Conservation (phyloP, 1,284 basidiomycete genomes). For the Fomitopsis schrenkii region DNA sequence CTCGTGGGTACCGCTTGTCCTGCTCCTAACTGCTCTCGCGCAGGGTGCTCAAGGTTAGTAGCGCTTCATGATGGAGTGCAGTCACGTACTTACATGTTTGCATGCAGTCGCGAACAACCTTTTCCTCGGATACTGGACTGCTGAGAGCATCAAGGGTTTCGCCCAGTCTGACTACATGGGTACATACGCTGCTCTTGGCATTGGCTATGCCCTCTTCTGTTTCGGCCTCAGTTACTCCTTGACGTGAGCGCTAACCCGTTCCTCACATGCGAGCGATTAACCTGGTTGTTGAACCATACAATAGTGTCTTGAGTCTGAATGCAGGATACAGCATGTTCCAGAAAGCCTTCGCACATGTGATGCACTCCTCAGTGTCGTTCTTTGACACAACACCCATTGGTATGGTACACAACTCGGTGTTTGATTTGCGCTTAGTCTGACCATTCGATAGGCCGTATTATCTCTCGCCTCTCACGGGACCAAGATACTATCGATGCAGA, state of each 20-base stretch:
- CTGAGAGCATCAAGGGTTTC: constrained; percentile 40
- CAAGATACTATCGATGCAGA: constrained; percentile 55
- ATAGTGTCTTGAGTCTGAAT: constrained; percentile 52
- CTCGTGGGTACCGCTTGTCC: constrained; percentile 33
- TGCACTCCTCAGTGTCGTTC: constrained; percentile 69
- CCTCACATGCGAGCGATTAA: not conserved
- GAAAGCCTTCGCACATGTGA: constrained; percentile 48
- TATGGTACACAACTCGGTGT: constrained; percentile 19
- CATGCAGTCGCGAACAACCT: constrained; percentile 33
- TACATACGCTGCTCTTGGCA: constrained; percentile 62
- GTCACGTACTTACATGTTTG: not conserved
- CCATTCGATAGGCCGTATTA: constrained; percentile 42
- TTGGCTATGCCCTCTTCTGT: constrained; percentile 50
- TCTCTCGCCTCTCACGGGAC: constrained; percentile 60
- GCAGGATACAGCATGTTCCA: constrained; percentile 63
- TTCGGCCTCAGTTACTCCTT: constrained; percentile 53
- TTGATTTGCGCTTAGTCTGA: constrained; percentile 19
- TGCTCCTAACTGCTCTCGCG: constrained; percentile 24
- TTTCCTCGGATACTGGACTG: constrained; percentile 39
- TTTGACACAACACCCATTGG: constrained; percentile 85
- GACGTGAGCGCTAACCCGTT: constrained; percentile 32
- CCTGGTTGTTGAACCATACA: not conserved
- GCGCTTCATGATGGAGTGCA: not conserved
- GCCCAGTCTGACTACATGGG: constrained; percentile 61
- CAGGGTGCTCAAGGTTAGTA: constrained; percentile 28